Base-by-base conservation (phyloP, 106 monocot species). In the Triglochin maritima region DNA sequence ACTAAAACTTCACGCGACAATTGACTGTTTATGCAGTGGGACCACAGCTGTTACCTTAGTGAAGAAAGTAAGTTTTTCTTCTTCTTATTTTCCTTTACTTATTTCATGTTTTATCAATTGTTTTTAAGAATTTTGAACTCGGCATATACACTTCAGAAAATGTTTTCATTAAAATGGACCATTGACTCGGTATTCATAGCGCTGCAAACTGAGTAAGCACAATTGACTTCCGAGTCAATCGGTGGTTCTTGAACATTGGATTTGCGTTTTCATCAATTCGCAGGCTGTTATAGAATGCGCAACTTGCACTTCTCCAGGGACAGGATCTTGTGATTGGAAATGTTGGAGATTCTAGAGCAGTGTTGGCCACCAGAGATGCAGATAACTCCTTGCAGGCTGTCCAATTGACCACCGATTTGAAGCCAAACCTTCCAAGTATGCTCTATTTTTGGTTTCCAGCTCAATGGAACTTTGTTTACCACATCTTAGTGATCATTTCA, bases 1-100 rank as follows among this genome's bases (percentile, higher is more conserved):
- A 69, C 59, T 89, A 16, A 83, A 83, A 69, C 46, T 82, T 46
- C 75, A 83, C 14, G 69, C 80, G 14, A 71, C 70, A 17, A 75
- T 94, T 70, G 89, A 94, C 73, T 94, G 87, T 68, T 94, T 85
- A 70, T 90, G 90, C 76, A 95, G 94, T 65, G 94, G 94, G 46
- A 77, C 69, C 41, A 95, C 94, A 69, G 85, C 94, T 50, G 90
- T 90, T n/a, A 87, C 83, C 17, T 59, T 87, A 47, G 49, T 95
- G 56, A 95, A 90, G 63, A 79, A 95, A 87, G 94, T 95, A 68
- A 5, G 51, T 54, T 46, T 65, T 8, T 11, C 11, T 11, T 52
- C 9, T 0, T 52, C 0, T 52, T 52, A 8, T 52, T 11, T 52
- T 52, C 1, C 52, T 52, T 52, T 52, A 8, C 11, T 6, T 52